phyloP scores from a whole-genome alignment of 495 filamentous ascomycete species.

The Cudoniella acicularis region DNA sequence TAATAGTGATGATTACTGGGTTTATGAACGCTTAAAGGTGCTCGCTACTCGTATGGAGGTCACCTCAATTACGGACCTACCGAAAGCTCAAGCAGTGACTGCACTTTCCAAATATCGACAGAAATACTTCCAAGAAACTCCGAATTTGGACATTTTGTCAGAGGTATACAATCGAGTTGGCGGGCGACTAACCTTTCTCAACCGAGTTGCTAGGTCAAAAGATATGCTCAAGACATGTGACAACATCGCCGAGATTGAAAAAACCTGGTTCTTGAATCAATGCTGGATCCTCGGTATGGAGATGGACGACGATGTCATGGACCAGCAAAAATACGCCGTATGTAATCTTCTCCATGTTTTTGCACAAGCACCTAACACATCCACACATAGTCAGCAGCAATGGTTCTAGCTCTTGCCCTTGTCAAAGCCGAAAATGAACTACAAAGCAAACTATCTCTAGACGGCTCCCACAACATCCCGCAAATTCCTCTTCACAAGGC shows the following conservation, averaged over 20 bases:
- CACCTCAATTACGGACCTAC: conserved; percentile 74
- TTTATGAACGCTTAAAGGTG: conserved; percentile 89
- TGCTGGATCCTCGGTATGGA: conserved; percentile 88
- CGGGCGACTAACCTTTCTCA: conserved; percentile 80
- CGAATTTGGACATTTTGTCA: conserved; percentile 53
- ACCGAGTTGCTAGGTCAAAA: conserved; percentile 73
- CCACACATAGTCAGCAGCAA: conserved; percentile 70
- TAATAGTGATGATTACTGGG: conserved; percentile 96
- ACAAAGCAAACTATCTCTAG: conserved; percentile 53
- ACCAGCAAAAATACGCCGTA: conserved; percentile 92
- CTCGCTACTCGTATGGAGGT: conserved; percentile 91
- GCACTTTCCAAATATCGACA: conserved; percentile 73
- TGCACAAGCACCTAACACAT: conserved; percentile 9
- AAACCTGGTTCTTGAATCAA: conserved; percentile 91
- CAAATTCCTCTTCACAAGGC: conserved; percentile 79
- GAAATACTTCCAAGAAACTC: conserved; percentile 61
- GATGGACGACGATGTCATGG: conserved; percentile 99
- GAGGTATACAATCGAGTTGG: conserved; percentile 82
- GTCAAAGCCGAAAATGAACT: conserved; percentile 75
- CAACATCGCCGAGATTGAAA: conserved; percentile 75
- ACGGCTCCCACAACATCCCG: conserved; percentile 73
- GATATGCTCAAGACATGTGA: conserved; percentile 78
- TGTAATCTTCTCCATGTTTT: conserved; percentile 27
- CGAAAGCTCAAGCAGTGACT: conserved; percentile 67
- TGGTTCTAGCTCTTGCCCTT: conserved; percentile 87